Conservation (phyloP, 345 rosid species). For the Durio zibethinus region DNA sequence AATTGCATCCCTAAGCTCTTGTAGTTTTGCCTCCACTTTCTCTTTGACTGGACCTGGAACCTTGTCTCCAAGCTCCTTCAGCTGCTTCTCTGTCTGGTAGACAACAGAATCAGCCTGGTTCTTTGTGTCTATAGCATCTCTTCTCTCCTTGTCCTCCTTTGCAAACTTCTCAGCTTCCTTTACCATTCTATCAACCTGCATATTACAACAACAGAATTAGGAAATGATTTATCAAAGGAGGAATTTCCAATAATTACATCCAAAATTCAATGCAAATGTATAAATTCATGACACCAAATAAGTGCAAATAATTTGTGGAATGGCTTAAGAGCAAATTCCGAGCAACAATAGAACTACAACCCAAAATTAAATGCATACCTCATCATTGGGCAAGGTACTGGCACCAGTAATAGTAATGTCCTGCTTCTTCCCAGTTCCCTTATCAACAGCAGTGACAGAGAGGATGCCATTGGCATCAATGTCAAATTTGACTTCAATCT, state of each 20-base stretch:
- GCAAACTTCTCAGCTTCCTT: constrained; percentile 84
- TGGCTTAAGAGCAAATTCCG: neutral
- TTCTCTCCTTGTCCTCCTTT: constrained; percentile 89
- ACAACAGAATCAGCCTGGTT: constrained; percentile 92
- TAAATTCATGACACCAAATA: neutral
- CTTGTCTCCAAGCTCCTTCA: constrained; percentile 87
- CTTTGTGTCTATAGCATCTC: constrained; percentile 96
- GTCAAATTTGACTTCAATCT: constrained; percentile 88
- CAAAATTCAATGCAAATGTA: neutral
- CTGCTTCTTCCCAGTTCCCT: constrained; percentile 92
- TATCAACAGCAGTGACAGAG: constrained; percentile 81
- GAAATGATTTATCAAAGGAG: neutral
- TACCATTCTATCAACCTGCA: constrained; percentile 86
- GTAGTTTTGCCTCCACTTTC: constrained; percentile 80
- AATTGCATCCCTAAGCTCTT: constrained; percentile 81
- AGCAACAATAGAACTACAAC: neutral
- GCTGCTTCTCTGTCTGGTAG: constrained; percentile 94
- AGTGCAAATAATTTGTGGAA: neutral
- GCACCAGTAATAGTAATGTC: constrained; percentile 96
- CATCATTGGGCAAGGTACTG: constrained; percentile 89
- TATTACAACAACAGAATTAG: constrained; percentile 5
- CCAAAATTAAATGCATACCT: constrained; percentile 43
- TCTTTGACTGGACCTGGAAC: constrained; percentile 84
- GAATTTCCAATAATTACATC: neutral
- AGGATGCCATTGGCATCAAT: constrained; percentile 95